Conservation (phyloP, 2,329 filamentous ascomycete species). For the Ascochyta rabiei region DNA sequence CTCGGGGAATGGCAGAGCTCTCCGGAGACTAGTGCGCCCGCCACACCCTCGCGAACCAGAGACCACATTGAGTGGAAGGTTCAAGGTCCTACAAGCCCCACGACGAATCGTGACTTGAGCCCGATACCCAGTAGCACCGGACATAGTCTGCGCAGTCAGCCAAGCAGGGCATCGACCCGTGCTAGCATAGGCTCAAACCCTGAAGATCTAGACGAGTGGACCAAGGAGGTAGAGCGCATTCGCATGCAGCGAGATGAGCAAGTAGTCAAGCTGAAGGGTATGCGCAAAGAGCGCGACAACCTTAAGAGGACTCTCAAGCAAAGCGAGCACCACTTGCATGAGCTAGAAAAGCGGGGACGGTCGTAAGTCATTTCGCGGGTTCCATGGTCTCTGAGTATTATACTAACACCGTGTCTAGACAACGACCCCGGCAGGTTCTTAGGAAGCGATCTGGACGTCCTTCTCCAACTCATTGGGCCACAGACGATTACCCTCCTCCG, state of each 20-base stretch:
- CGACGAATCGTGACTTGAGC: conserved; percentile 12
- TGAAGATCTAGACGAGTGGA: conserved; percentile 39
- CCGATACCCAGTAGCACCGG: conserved; percentile 16
- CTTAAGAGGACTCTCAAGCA: conserved; percentile 42
- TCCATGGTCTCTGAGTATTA: background rate
- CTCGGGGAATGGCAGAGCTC: conserved; percentile 32
- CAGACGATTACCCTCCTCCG: conserved; percentile 9
- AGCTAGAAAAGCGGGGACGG: conserved; percentile 29
- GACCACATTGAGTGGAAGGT: conserved; percentile 21
- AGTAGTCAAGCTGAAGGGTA: conserved; percentile 39
- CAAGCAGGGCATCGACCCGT: conserved; percentile 28
- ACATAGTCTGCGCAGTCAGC: conserved; percentile 17
- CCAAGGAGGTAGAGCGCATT: conserved; percentile 42
- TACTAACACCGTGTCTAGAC: conserved; percentile 2
- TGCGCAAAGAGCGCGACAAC: conserved; percentile 37
- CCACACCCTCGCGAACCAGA: conserved; percentile 8
- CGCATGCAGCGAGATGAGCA: conserved; percentile 44
- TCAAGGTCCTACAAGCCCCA: conserved; percentile 16
- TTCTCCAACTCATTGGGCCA: conserved; percentile 8
- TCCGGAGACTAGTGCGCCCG: conserved; percentile 10
- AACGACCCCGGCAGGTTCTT: conserved; percentile 25
- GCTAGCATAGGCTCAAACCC: conserved; percentile 24
- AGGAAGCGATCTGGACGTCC: conserved; percentile 18
- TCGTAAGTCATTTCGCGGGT: conserved; percentile 1
- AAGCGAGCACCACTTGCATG: conserved; percentile 40